Evolutionary conservation across 345 rosid genomes (phyloP).

Genomic region (Lumnitzera racemosa): DNA sequence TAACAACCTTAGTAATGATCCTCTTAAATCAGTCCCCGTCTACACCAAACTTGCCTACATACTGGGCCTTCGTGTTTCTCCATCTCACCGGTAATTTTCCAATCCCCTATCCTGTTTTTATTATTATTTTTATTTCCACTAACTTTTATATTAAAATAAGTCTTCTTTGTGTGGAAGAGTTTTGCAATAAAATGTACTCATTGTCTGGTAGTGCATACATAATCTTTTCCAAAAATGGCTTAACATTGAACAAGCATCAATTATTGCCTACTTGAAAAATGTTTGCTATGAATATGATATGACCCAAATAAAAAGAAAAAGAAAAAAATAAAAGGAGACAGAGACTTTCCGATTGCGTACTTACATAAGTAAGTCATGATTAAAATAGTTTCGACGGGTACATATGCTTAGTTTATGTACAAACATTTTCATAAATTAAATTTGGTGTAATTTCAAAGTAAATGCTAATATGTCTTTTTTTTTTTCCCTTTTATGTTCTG

Average conservation of each 20-base stretch:
- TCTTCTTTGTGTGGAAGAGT: not conserved
- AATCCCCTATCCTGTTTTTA: not conserved
- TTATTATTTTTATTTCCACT: not conserved
- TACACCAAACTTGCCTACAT: constrained; percentile 83
- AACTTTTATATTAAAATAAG: not conserved
- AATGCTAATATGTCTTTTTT: not conserved
- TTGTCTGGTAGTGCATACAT: not conserved
- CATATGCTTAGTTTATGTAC: not conserved
- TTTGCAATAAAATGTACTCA: not conserved
- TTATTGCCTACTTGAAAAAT: too few relatives aligned
- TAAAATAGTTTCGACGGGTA: not conserved
- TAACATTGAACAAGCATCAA: not conserved
- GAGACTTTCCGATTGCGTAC: too few relatives aligned
- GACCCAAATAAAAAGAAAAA: too few relatives aligned
- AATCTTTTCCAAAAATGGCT: constrained; percentile 8
- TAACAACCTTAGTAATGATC: not conserved
- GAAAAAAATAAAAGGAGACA: too few relatives aligned
- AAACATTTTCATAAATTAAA: not conserved
- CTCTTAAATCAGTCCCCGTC: constrained; percentile 29
- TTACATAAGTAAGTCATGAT: not conserved
- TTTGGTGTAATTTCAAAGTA: not conserved
- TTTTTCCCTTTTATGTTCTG: not conserved
- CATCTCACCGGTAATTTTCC: constrained; percentile 53
- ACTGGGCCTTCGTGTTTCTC: constrained; percentile 88
- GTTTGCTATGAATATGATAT: too few relatives aligned